These are phyloP conservation scores for Leccinum truebloodii DNA, from an alignment of 768 basidiomycete genomes.

Conservation along the genomic window DNA sequence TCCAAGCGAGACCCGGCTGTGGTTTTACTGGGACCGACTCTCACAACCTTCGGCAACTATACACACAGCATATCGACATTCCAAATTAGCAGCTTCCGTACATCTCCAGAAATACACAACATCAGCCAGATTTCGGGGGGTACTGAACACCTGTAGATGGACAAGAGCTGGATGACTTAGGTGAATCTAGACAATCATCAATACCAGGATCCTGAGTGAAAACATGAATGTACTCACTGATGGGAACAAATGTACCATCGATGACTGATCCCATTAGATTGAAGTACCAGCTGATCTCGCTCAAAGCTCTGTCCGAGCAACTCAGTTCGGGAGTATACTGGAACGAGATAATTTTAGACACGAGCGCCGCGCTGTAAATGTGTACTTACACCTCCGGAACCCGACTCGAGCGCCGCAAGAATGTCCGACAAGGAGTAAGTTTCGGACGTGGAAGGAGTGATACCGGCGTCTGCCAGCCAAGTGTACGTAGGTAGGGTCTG, in stretches of 20 bases:
- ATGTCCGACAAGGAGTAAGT: conserved; percentile 61
- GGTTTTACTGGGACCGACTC: neutral
- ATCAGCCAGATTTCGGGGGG: conserved; percentile 28
- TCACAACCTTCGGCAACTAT: neutral
- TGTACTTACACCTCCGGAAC: conserved; percentile 46
- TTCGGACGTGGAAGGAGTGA: conserved; percentile 59
- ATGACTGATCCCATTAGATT: conserved; percentile 64
- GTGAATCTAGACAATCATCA: conserved; percentile 44
- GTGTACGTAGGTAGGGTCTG: conserved; percentile 71
- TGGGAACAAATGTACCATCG: conserved; percentile 63
- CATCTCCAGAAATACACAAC: neutral
- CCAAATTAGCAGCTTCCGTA: neutral
- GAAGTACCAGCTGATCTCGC: conserved; percentile 61
- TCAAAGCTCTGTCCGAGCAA: conserved; percentile 42
- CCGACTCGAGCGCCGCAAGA: conserved; percentile 53
- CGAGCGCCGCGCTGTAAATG: neutral
- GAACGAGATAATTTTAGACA: conserved; percentile 1
- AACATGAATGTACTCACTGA: conserved; percentile 42
- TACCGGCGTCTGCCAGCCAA: conserved; percentile 71
- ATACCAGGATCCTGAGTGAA: neutral
- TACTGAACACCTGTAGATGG: conserved; percentile 60
- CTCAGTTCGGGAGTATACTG: conserved; percentile 52
- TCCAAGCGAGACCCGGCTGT: neutral
- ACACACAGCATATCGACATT: neutral
- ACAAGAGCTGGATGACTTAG: conserved; percentile 46